Evolutionary conservation across 2,329 filamentous ascomycete genomes (phyloP).

Genomic region (Dactylella cylindrospora): DNA sequence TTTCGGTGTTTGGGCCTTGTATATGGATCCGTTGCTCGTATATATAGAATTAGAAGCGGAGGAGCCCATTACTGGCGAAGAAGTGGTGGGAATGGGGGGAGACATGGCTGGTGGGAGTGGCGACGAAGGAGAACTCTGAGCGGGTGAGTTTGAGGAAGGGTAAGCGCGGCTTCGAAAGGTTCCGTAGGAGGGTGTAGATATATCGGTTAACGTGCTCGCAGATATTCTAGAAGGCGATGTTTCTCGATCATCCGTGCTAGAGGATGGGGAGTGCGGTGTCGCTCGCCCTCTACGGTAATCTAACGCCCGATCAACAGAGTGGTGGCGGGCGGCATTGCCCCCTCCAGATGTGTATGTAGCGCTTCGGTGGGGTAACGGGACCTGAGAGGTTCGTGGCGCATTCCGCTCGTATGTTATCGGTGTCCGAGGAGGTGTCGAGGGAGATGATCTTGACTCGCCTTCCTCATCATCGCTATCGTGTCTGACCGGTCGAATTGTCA

Average conservation of each 20-base stretch:
- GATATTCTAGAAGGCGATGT: not conserved
- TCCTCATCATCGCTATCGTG: slow-evolving; percentile 18
- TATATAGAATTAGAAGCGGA: too few species aligned
- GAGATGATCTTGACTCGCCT: slow-evolving; percentile 11
- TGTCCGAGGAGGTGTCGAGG: slow-evolving; percentile 36
- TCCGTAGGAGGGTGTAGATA: slow-evolving; percentile 19
- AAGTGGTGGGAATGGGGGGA: slow-evolving; percentile 18
- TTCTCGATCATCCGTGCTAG: slow-evolving; percentile 15
- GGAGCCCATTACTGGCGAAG: too few species aligned
- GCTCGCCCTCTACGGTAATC: slow-evolving; percentile 29
- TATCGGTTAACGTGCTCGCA: slow-evolving; percentile 8
- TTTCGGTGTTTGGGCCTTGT: slow-evolving; percentile 3
- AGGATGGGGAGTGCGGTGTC: slow-evolving; percentile 30
- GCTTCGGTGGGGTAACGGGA: slow-evolving; percentile 14
- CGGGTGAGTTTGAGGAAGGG: slow-evolving; percentile 13
- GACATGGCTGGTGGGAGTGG: slow-evolving; percentile 3
- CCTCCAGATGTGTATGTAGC: slow-evolving; percentile 11
- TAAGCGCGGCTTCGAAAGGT: slow-evolving; percentile 12
- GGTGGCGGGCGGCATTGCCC: slow-evolving; percentile 3
- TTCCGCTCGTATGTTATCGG: slow-evolving; percentile 21
- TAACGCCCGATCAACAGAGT: slow-evolving; percentile 24
- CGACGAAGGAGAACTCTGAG: slow-evolving; percentile 15
- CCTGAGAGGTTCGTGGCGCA: slow-evolving; percentile 13
- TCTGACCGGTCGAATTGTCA: slow-evolving; percentile 32
- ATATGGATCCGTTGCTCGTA: slow-evolving; percentile 11